Evolutionary conservation across 2,329 filamentous ascomycete genomes (phyloP), one percentile per base, ranked within the genome.

Genomic region (Colletotrichum kahawae): DNA sequence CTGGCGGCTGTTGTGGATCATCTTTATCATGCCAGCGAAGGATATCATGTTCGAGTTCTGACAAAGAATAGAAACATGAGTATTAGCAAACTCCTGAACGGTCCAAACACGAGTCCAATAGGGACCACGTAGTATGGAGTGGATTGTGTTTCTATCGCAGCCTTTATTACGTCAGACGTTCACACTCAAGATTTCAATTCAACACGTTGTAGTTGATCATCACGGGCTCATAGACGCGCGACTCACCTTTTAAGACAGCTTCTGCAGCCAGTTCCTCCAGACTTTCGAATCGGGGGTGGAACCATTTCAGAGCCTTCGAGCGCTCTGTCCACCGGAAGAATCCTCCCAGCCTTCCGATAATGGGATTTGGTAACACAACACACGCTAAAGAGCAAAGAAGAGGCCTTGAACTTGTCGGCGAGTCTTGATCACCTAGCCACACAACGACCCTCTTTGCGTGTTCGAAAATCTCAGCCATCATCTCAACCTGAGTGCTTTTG

Each of bases 361-460:
- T 0, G 10, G 12, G 0, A 7, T n/a, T 0, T 2, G 38, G 38
- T 12, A 48, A 48, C 0, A 12, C 0, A 0, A 2, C 9, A 24
- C 59, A 31, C 4, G 59, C 0, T 7, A 9, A 3, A 12, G n/a
- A 31, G 31, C 7, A 2, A 13, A 31, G 1, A 0, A 62, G 1
- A 34, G 18, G 3, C 0, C 12, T 62, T n/a, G 18, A 14, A 0
- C 1, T 43, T 4, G 0, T 0, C 0, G 60, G 60, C 1, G 59
- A 7, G 33, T 24, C n/a, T 16, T 7, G 5, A 2, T 27, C 1
- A 0, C 60, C 60, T 1, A 64, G 29, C 60, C 60, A 64, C 0
- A 64, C 60, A 2, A 43, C 2, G 2, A 64, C 60, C 2, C 60
- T 18, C 7, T 27, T 64, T 4, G 60, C 60, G 0, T 4, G 14